These are phyloP conservation scores for Ophiocytium majus DNA, from an alignment of 352 stramenopile genomes.

Conservation along the genomic window DNA sequence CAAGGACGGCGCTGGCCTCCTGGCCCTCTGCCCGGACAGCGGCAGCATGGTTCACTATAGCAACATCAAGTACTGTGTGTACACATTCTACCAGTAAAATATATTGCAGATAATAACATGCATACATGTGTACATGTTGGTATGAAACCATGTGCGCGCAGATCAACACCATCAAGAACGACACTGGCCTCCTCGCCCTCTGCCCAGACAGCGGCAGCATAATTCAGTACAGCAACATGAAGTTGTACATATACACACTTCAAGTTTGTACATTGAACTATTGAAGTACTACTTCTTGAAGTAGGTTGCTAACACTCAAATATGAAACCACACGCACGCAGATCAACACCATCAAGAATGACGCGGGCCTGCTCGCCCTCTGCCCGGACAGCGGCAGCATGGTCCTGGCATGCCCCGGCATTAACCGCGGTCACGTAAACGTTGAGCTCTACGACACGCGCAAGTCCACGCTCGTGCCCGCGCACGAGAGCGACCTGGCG, in stretches of 20 bases:
- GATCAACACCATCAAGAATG: conserved; percentile 98
- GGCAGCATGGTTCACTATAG: conserved; percentile 90
- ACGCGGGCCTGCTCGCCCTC: conserved; percentile 86
- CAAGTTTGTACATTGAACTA: no score
- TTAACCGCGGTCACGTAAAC: conserved; percentile 79
- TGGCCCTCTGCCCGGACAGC: conserved; percentile 84
- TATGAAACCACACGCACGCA: no score
- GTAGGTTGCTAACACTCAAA: no score
- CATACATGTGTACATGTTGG: no score
- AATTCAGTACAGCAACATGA: no score
- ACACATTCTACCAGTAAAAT: no score
- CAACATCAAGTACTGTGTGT: no score
- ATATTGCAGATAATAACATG: no score
- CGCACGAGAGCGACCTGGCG: conserved; percentile 87
- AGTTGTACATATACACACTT: no score
- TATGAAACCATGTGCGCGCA: no score
- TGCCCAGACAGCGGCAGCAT: conserved; percentile 85
- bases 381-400: conserved; percentile 86
- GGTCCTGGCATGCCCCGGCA: conserved; percentile 90
- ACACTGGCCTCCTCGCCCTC: conserved; percentile 86
- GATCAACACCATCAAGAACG: conserved; percentile 95
- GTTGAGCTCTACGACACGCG: conserved; percentile 95
- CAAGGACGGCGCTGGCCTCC: conserved; percentile 89
- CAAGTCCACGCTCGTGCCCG: conserved; percentile 83
- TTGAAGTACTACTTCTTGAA: no score